Evolutionary conservation across 2,329 filamentous ascomycete species (phyloP).

Genomic region (Trichoderma brevicompactum): DNA sequence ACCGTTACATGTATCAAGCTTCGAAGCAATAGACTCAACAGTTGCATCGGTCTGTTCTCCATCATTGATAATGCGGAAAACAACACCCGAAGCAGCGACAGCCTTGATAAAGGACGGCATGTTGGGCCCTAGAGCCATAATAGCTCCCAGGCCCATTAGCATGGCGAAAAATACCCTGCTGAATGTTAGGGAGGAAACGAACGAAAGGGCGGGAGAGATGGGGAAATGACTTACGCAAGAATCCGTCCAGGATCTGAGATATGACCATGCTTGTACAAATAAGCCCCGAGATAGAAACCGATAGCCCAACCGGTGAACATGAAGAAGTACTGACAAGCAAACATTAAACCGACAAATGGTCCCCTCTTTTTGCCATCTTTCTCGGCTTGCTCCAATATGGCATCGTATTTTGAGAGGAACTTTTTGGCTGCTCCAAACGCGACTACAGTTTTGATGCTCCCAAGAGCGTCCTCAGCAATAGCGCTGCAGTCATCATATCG

Average conservation of each 20-base stretch:
- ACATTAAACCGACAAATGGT: conserved; percentile 25
- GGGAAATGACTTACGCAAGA: conserved; percentile 14
- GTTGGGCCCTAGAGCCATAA: conserved; percentile 28
- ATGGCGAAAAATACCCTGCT: conserved; percentile 27
- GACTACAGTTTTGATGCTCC: conserved; percentile 24
- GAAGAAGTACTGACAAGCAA: conserved; percentile 28
- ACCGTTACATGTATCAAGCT: conserved; percentile 34
- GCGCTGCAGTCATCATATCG: conserved; percentile 20
- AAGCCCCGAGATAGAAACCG: conserved; percentile 26
- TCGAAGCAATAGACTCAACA: conserved; percentile 40
- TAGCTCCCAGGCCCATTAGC: conserved; percentile 27
- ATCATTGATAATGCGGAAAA: conserved; percentile 46
- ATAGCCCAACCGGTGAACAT: conserved; percentile 27
- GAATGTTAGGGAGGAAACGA: background rate
- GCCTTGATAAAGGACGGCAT: conserved; percentile 42
- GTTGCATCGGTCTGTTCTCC: background rate
- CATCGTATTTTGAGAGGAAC: conserved; percentile 23
- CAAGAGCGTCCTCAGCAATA: conserved; percentile 23
- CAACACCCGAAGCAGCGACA: conserved; percentile 40
- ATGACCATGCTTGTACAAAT: conserved; percentile 14
- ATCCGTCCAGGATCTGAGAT: conserved; percentile 25
- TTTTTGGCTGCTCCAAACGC: conserved; percentile 22
- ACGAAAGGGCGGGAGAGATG: background rate
- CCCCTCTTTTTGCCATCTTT: conserved; percentile 16
- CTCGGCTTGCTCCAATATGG: conserved; percentile 9